Evolutionary conservation across 2,329 filamentous ascomycete species (phyloP), one percentile per base, ranked within the genome.

Genomic region (Curvularia verruculosa): DNA sequence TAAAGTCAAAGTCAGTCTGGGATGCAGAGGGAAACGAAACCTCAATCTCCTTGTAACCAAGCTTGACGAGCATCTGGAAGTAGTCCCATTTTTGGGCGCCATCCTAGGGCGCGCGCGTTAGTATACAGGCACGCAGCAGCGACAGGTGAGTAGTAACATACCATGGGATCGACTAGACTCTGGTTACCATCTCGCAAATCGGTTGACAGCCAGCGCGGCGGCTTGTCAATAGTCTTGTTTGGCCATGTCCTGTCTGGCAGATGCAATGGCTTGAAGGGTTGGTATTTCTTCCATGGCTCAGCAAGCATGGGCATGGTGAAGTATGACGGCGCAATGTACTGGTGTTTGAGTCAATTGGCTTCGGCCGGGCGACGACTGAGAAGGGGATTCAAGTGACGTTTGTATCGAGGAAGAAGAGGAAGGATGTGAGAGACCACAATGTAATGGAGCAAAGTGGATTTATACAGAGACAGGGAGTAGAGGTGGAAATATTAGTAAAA

Each of bases 21-120:
- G 92, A 96, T 13, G 94, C 92, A 0, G 92, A 96, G 48, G 94
- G 94, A 79, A 96, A 98, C 4, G 93, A 95, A 19, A 97, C 89
- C 76, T 98, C 94, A 65, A 98, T 97, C 80, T 98, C 94, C 80
- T 97, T 98, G 84, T 96, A 98, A 68, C 95, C 94, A 48, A 97
- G 84, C 60, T 94, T 87, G 70, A 89, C 87, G 52, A 98, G 86
- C 92, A 96, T 96, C 79, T 93, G 88, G 83, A 98, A 98, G 83
- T 93, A 98, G 60, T 84, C 83, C 87, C 90, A 95, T 81, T 98
- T 98, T 82, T 97, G 92, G 47, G 96, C 91, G 66, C 92, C 92
- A 73, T 92, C 95, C 91, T 95, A 44, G 36, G 24, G 39, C 21
- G 45, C 36, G 45, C 36, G 12, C 9, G 43, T 56, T 43, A 48